Evolutionary conservation across 1,284 basidiomycete species (phyloP), one percentile per base, ranked within the genome.

Genomic region (Cryptococcus wingfieldii): DNA sequence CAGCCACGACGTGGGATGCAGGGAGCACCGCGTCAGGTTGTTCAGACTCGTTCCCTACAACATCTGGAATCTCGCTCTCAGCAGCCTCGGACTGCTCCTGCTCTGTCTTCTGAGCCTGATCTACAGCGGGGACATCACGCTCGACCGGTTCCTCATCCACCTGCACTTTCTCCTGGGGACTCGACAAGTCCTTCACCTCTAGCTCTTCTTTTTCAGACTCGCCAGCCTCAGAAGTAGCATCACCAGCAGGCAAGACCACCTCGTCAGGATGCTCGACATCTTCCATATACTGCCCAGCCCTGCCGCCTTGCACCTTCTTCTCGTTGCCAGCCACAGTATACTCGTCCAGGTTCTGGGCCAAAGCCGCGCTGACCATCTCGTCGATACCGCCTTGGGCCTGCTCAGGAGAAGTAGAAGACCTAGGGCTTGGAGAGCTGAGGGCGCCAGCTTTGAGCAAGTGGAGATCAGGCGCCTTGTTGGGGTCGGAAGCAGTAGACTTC

Each of bases 271-370:
- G 44, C 44, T 67, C 66, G n/a, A 64, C 53, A 38, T 69, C 67
- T 28, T 62, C 59, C 42, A 69, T 58, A 18, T 41, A 50, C 43
- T 64, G 51, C n/a, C 67, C 67, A 5, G 67, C 67, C 18, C 53
- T 56, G 9, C 67, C 67, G 42, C 65, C 65, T 49, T 69, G 66
- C 41, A 63, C 49, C 38, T 65, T 67, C 49, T 51, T 53, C 27
- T 66, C 61, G 16, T 55, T 50, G 5, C 28, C 23, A 2, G 54
- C 37, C 18, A 66, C 56, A n/a, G 42, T 19, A 38, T 60, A 51
- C 50, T 67, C 65, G 31, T 51, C 63, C 3, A 68, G 16, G 19
- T 62, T 60, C 28, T 63, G 64, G 1, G 54, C 51, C 19, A 63
- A n/a, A 3, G 56, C 55, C 18, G 59, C 53, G 34, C 51, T 60